Base-by-base conservation (phyloP, 2,329 filamentous ascomycete species). In the Leptodontidium sp. region DNA sequence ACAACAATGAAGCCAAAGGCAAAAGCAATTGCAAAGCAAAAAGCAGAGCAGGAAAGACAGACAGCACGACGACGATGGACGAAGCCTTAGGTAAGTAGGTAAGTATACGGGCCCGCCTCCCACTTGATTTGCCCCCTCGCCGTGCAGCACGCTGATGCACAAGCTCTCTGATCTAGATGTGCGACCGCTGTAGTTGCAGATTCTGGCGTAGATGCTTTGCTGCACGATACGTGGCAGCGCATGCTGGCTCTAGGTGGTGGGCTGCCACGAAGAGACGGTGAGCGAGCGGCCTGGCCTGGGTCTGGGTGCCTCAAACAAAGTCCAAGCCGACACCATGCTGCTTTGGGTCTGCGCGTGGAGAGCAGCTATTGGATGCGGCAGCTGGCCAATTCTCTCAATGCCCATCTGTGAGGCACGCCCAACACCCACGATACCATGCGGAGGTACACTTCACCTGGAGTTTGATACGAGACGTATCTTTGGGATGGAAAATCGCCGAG, bases 141-240 rank as follows among this genome's bases (percentile, higher is more conserved):
- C 62, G 32, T 75, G 72, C 73, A 72, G 64, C 67, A 50, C 57
- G 55, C 43, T 67, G 61, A 73, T 73, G 73, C 71, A 73, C 68
- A 67, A 66, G 72, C 68, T 67, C 70, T 68, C 59, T 71, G 71
- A 74, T 75, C 71, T 73, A 68, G 70, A 72, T 69, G 74, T 75
- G 72, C 69, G 68, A 74, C 61, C 57, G 72, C 70, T 68, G 74
- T 70, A 74, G 69, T 35, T 76, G 74, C 75, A 77, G 73, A 72
- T 71, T 69, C 73, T 74, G 74, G 74, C 72, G 74, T 70, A 61
- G 63, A 70, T 68, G 66, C 40, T 26, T 40, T 68, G 52, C 69
- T 73, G 73, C 73, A 73, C 65, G 69, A 71, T 74, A 77, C 75
- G 75, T 77, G 74, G 73, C 75, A 75, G 71, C 74, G 70, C 74